phyloP scores from a whole-genome alignment of 1,284 basidiomycete species.

The Trametes polyzona region DNA sequence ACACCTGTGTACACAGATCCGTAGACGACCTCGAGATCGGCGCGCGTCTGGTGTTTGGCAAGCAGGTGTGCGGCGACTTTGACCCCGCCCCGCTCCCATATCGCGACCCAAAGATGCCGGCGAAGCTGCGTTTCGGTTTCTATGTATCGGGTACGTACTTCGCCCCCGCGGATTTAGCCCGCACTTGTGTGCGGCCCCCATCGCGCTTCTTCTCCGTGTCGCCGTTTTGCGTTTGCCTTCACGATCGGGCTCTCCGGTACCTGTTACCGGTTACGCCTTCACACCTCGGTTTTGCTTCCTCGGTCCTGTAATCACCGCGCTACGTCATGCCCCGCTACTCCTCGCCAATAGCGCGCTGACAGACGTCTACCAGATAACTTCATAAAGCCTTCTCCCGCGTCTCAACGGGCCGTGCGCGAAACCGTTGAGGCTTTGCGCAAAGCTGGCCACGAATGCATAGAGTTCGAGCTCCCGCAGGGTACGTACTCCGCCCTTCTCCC shows the following conservation, averaged over 20 bases:
- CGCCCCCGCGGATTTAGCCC: not conserved
- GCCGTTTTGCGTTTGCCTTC: not conserved
- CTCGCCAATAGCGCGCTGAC: not conserved
- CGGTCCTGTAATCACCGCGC: not conserved
- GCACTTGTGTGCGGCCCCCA: not conserved
- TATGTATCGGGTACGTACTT: constrained; percentile 57
- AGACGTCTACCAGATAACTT: constrained; percentile 54
- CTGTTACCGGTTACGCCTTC: too few relatives aligned
- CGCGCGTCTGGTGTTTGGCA: constrained; percentile 58
- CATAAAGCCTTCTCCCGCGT: constrained; percentile 78
- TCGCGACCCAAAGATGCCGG: constrained; percentile 54
- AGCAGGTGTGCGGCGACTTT: constrained; percentile 43
- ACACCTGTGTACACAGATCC: constrained; percentile 52
- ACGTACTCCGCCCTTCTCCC: constrained; percentile 23
- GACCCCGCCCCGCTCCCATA: constrained; percentile 62
- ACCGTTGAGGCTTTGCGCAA: constrained; percentile 68
- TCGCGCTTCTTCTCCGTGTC: not conserved
- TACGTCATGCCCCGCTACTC: not conserved
- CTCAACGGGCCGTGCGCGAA: constrained; percentile 78
- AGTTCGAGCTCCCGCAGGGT: constrained; percentile 61
- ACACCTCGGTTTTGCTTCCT: too few relatives aligned
- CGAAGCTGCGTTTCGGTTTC: constrained; percentile 74
- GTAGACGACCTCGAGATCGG: constrained; percentile 70
- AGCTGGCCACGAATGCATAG: constrained; percentile 80
- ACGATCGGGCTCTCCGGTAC: not conserved